A percentile compares a stretch with the other conserved stretches of the same genome.
phyloP scores from a whole-genome alignment of 1,284 basidiomycete species.

The Mycosarcoma mackinlayi region DNA sequence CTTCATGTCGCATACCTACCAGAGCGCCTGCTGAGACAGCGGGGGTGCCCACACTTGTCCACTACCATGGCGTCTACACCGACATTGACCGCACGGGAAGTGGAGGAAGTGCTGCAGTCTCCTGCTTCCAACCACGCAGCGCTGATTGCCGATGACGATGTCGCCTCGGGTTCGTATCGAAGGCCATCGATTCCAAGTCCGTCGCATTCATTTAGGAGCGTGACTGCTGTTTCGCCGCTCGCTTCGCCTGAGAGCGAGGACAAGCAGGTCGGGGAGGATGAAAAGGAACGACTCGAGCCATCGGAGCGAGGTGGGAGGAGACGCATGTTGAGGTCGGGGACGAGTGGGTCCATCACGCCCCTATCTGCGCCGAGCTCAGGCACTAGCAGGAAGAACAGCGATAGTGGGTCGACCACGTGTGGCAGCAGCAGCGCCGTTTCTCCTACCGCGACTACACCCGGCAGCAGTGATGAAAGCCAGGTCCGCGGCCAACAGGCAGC shows the following conservation, averaged over 20 bases:
- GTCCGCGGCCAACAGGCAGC: not conserved
- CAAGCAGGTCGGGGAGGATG: not conserved
- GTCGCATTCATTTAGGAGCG: constrained; percentile 15
- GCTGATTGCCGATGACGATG: constrained; percentile 26
- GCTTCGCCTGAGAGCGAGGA: constrained; percentile 25
- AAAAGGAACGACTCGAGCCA: not conserved
- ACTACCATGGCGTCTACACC: not conserved
- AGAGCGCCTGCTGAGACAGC: too few species aligned
- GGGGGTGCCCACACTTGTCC: too few species aligned
- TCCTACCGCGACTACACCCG: not conserved
- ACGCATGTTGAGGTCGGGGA: constrained; percentile 28
- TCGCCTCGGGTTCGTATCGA: constrained; percentile 28
- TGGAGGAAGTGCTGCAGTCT: constrained; percentile 21
- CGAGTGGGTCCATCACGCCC: constrained; percentile 34
- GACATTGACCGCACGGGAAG: constrained; percentile 2
- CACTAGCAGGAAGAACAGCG: constrained; percentile 11
- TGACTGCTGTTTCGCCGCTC: constrained; percentile 35
- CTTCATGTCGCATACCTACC: too few species aligned
- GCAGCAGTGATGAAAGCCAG: not conserved
- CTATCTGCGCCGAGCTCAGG: constrained; percentile 12
- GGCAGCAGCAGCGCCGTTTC: not conserved
- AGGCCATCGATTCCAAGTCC: constrained; percentile 16
- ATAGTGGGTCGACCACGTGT: not conserved
- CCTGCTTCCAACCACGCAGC: not conserved
- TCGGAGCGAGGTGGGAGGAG: constrained; percentile 23